Percentiles rank a stretch among this genome's conserved stretches.
Conservation (phyloP, 1,284 basidiomycete genomes). For the Mycosarcoma mackinlayi region DNA sequence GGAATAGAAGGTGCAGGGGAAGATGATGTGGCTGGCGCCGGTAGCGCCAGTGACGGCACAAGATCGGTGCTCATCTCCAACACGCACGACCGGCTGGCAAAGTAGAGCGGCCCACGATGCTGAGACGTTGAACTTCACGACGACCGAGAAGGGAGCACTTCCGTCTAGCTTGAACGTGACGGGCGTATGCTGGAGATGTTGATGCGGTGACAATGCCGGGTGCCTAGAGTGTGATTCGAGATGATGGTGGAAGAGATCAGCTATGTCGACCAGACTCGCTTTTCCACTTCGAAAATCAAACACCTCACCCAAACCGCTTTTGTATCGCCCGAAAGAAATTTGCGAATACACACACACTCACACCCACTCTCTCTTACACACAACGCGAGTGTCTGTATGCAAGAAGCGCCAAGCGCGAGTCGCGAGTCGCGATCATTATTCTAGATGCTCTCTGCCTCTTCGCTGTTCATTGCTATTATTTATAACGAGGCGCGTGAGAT, state of each 20-base stretch:
- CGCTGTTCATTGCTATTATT: too few relatives aligned
- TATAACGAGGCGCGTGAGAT: too few relatives aligned
- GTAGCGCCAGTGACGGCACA: conserved; percentile 28
- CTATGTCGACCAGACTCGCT: conserved; percentile 9
- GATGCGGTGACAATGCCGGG: not conserved
- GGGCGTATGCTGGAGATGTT: not conserved
- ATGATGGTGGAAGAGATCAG: conserved; percentile 20
- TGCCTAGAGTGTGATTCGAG: not conserved
- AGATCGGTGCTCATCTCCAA: conserved; percentile 28
- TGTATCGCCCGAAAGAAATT: conserved; percentile 28
- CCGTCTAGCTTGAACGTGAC: too few relatives aligned
- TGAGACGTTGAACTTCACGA: conserved; percentile 3
- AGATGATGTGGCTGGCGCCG: conserved; percentile 19
- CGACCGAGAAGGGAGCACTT: too few relatives aligned
- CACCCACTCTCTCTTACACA: too few relatives aligned
- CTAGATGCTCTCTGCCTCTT: too few relatives aligned
- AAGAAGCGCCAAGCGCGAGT: conserved; percentile 7
- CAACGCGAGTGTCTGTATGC: too few relatives aligned
- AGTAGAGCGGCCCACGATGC: not conserved
- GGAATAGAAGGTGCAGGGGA: not conserved
- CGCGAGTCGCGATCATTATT: not conserved
- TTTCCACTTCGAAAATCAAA: conserved; percentile 6
- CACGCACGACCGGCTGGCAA: not conserved
- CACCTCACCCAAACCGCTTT: conserved; percentile 16
- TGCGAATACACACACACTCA: too few relatives aligned